Conservation (phyloP, 176 grass and related monocot genomes). For the Avena insularis region DNA sequence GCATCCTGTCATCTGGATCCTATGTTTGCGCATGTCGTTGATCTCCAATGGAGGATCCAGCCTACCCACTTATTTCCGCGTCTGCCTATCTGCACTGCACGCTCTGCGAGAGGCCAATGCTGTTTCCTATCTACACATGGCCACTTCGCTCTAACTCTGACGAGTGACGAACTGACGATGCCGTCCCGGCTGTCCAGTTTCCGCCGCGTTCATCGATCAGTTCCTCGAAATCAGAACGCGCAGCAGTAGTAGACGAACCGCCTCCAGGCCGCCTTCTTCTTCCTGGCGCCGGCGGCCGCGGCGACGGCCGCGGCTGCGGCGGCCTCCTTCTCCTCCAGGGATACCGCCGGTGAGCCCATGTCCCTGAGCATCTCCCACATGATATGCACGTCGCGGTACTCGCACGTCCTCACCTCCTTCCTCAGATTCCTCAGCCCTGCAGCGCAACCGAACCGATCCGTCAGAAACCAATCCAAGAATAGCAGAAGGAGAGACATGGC, state of each 20-base stretch:
- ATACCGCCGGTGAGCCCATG: conserved; percentile 43
- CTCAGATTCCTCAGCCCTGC: conserved; percentile 74
- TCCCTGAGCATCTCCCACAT: conserved; percentile 90
- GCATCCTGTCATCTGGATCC: not conserved
- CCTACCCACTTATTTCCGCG: not conserved
- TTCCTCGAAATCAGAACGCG: conserved; percentile 44
- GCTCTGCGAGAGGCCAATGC: not conserved
- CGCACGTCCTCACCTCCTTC: conserved; percentile 93
- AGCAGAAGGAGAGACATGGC: too few species aligned
- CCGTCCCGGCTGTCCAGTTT: too few species aligned
- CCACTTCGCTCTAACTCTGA: not conserved
- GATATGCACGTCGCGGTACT: conserved; percentile 85
- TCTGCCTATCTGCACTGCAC: not conserved
- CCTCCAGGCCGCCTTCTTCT: conserved; percentile 54
- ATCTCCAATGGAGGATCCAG: conserved; percentile 11
- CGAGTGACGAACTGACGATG: not conserved
- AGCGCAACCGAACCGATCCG: conserved; percentile 2
- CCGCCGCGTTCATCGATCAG: not conserved
- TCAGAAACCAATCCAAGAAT: conserved; percentile 24
- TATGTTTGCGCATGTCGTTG: not conserved
- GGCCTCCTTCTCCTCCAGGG: conserved; percentile 52
- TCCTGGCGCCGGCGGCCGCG: conserved; percentile 51
- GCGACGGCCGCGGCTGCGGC: conserved; percentile 44
- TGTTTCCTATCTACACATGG: conserved; percentile 5
- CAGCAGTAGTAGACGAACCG: conserved; percentile 68